Evolutionary conservation across 768 basidiomycete species (phyloP), one percentile per base, ranked within the genome.

Genomic region (Boletus bicolor): DNA sequence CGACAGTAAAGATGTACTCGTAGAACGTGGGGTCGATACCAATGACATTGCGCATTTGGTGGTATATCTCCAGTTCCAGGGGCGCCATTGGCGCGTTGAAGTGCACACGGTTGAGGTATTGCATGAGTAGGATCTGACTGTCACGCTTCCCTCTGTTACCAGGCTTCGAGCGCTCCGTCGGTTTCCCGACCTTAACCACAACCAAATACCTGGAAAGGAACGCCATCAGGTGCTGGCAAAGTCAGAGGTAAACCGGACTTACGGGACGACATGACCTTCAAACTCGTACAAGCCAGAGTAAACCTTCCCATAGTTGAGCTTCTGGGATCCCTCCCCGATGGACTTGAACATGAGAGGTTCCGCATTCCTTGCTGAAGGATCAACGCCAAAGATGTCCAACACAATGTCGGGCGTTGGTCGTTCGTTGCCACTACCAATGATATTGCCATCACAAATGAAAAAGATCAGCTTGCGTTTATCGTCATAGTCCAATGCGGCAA

Each of bases 21-120:
- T 87, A 87, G 70, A 87, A 87, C n/a, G 84, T 81, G 14, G 85
- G 85, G 51, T 87, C 86, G 44, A 87, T 85, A 10, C 85, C 85
- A 53, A 87, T 85, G 59, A 87, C 82, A 56, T 87, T 85, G 48
- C 84, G 80, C 84, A 87, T 86, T 60, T 87, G 86, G 62, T 87
- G 85, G 62, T 84, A 86, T 64, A 87, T 83, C 66, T 87, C 85
- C 48, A 87, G 68, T 66, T 87, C 85, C 56, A 87, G 69, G 4
- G 85, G 85, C 8, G 75, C 72, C 85, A 87, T 87, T 0, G 85
- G 80, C 3, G 81, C 70, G 60, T 87, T 80, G 65, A 87, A 87
- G 68, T 87, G 85, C 15, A 87, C 84, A 34, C 82, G 74, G 65
- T 86, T 86, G 57, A 86, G 76, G 69, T 84, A 86, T 57, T 84